Base-by-base conservation (phyloP, 208 protist genomes). In the Leishmania braziliensis region DNA sequence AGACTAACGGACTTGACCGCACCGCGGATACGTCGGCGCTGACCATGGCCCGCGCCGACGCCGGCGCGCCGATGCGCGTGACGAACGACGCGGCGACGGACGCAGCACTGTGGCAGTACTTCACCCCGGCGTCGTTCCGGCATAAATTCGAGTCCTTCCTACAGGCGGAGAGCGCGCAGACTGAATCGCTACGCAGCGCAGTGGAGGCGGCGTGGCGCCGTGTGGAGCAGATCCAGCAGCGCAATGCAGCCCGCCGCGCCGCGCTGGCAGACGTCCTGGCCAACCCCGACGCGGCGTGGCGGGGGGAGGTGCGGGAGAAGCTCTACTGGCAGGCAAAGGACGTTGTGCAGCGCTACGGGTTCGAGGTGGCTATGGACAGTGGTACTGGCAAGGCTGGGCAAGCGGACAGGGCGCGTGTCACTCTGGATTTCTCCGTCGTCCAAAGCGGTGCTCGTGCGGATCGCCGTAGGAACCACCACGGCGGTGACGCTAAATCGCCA, bases 301-400 rank as follows among this genome's bases (percentile, higher is more conserved):
- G 91, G 5, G 74, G 0, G 12, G 58, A 76, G 50, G 73, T 93
- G 46, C 68, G 80, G 10, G 48, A 73, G 20, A 87, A 79, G 69
- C 54, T 77, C n/a, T 97, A 92, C 85, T 97, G 93, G 93, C 89
- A 88, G 1, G 68, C 81, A 0, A 79, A 89, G 5, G 86, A 83
- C 69, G 88, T 92, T 18, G 84, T 85, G 6, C 54, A 53, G 68
- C 87, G 86, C 54, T 96, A 91, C 60, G 70, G 85, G 18, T 74
- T 96, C 16, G 88, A 90, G 29, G 85, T 91, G 33, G 75, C 39
- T 77, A n/a, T 54, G 70, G 60, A 48, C 29, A 51, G 6, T 12
- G 53, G 16, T 46, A 46, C 43, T 43, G 23, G 58, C 53, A 36
- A 36, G 29, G 33, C 51, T 46, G 50, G 54, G 39, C 66, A 63